phyloP scores from a whole-genome alignment of 2,329 filamentous ascomycete species.

The Thelonectria rubi region DNA sequence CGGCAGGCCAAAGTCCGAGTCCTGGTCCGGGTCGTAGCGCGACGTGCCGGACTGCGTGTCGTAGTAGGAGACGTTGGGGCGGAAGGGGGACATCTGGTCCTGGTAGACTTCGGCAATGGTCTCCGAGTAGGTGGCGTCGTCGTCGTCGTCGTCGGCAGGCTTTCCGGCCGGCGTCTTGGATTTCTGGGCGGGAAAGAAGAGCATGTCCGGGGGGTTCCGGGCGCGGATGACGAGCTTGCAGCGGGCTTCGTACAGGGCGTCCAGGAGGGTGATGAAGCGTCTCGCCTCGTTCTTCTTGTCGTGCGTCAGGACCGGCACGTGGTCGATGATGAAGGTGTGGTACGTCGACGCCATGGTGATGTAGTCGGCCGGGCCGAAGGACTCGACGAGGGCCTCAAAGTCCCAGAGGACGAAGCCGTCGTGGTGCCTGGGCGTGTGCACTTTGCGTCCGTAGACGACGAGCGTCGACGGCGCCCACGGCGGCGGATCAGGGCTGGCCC shows the following conservation, averaged over 20 bases:
- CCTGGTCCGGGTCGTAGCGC: conserved; percentile 64
- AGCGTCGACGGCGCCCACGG: conserved; percentile 56
- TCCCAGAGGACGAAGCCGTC: conserved; percentile 70
- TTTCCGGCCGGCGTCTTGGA: conserved; percentile 11
- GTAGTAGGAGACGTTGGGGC: conserved; percentile 79
- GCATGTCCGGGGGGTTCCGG: conserved; percentile 71
- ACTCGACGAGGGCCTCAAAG: conserved; percentile 73
- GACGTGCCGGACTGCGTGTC: conserved; percentile 55
- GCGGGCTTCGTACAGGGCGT: conserved; percentile 83
- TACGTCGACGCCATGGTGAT: conserved; percentile 82
- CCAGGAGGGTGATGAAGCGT: conserved; percentile 81
- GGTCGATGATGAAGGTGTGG: conserved; percentile 79
- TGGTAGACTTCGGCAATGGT: conserved; percentile 75
- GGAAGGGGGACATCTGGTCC: conserved; percentile 78
- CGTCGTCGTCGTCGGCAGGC: conserved; percentile 33
- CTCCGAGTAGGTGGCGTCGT: conserved; percentile 54
- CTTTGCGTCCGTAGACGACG: conserved; percentile 69
- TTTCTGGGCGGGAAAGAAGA: conserved; percentile 77
- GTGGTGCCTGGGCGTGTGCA: conserved; percentile 67
- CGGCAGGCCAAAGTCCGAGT: conserved; percentile 62
- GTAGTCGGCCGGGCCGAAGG: conserved; percentile 82
- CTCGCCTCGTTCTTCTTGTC: conserved; percentile 82
- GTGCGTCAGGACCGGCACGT: conserved; percentile 72
- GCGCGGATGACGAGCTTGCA: conserved; percentile 79
- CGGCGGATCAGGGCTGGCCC: conserved; percentile 30